Evolutionary conservation across 306 rosid genomes (phyloP).

Genomic region (Aeschynomene evenia): DNA sequence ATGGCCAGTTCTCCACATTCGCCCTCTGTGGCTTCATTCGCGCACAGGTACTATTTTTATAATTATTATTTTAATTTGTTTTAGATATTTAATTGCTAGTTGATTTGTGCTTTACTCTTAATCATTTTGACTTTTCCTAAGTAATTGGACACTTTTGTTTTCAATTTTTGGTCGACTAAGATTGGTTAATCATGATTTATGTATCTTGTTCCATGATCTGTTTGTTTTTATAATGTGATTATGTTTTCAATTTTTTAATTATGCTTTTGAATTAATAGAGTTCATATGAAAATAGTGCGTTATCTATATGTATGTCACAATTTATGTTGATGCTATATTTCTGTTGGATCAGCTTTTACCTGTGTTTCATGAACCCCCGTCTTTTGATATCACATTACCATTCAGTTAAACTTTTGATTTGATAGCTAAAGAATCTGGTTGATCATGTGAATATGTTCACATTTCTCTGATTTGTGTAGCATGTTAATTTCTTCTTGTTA

Average conservation of each 20-base stretch:
- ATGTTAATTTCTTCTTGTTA: not conserved
- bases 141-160: not conserved
- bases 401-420: no score
- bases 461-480: no score
- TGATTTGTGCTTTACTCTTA: not conserved
- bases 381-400: no score
- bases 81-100: not conserved
- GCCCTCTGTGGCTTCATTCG: slow-evolving; percentile 77
- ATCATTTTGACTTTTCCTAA: not conserved
- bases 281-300: no score
- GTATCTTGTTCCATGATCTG: not conserved
- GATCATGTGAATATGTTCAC: no score
- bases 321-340: not conserved
- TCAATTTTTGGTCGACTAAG: not conserved
- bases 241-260: not conserved
- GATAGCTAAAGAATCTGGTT: no score
- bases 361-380: no score
- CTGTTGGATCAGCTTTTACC: no score
- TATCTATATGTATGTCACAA: not conserved
- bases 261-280: not conserved
- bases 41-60: slow-evolving; percentile 53
- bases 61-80: not conserved
- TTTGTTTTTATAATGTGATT: not conserved
- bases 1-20: slow-evolving; percentile 63
- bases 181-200: not conserved